Conservation (phyloP, 1,139 yeast species). For the Blastobotrys malaysiensis region DNA sequence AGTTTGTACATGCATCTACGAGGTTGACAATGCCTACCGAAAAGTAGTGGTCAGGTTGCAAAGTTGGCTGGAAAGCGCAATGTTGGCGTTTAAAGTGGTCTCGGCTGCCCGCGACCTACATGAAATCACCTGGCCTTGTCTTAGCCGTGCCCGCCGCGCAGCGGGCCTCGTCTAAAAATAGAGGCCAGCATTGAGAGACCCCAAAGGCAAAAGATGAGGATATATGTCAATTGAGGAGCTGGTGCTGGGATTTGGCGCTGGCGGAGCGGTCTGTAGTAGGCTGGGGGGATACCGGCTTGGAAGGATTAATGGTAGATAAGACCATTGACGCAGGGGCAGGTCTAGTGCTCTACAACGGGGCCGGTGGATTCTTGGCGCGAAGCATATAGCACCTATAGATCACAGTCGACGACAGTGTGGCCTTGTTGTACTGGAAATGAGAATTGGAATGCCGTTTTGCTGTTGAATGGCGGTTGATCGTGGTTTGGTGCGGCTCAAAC, state of each 20-base stretch:
- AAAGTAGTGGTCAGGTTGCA: not conserved
- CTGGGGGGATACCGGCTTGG: too few relatives aligned
- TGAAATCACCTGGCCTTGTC: not conserved
- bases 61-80: not conserved
- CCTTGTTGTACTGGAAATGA: too few relatives aligned
- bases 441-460: too few relatives aligned
- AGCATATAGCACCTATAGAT: too few relatives aligned
- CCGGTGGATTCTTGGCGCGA: too few relatives aligned
- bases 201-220: too few relatives aligned
- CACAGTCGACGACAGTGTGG: too few relatives aligned
- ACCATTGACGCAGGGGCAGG: not conserved
- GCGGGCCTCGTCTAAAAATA: not conserved
- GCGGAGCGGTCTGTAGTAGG: too few relatives aligned
- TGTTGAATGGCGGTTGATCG: too few relatives aligned
- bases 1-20: not conserved
- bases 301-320: not conserved
- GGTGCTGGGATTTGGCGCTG: too few relatives aligned
- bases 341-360: not conserved
- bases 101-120: not conserved
- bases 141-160: not conserved
- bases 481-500: too few relatives aligned
- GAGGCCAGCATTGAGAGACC: not conserved
- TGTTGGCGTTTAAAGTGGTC: not conserved
- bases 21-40: not conserved
- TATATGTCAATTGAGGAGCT: too few relatives aligned